phyloP scores from a whole-genome alignment of 1,139 yeast genomes.

The Pneumocystis oryctolagi region DNA sequence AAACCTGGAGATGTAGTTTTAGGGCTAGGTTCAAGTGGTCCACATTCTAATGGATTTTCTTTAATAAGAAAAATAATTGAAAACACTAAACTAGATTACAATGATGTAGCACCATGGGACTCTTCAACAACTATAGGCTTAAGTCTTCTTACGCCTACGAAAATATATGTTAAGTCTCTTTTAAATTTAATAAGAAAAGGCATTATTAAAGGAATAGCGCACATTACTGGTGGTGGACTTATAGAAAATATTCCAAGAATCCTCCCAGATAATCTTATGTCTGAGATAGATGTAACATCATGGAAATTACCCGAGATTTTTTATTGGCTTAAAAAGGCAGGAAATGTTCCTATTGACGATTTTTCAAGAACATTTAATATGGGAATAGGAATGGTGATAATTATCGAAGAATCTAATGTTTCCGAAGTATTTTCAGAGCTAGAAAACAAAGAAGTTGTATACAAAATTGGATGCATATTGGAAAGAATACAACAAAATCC shows the following conservation, averaged over 20 bases:
- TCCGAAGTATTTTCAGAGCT: conserved; percentile 41
- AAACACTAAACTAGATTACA: conserved; percentile 50
- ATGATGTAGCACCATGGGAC: conserved; percentile 76
- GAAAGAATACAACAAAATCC: conserved; percentile 18
- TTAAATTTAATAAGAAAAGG: conserved; percentile 57
- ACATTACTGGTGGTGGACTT: conserved; percentile 96
- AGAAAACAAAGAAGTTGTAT: conserved; percentile 55
- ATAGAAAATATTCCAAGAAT: conserved; percentile 95
- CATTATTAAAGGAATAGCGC: conserved; percentile 74
- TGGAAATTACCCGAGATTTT: conserved; percentile 84
- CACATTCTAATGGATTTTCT: conserved; percentile 94
- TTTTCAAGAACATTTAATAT: conserved; percentile 81
- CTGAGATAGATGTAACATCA: conserved; percentile 56
- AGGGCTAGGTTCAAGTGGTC: conserved; percentile 82
- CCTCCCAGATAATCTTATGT: conserved; percentile 64
- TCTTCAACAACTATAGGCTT: conserved; percentile 63
- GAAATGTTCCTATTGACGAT: conserved; percentile 75
- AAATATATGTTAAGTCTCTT: conserved; percentile 83
- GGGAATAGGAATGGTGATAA: conserved; percentile 94
- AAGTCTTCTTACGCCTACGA: conserved; percentile 76
- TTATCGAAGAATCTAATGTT: conserved; percentile 51
- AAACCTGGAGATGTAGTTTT: conserved; percentile 62
- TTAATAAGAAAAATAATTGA: conserved; percentile 89
- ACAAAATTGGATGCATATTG: conserved; percentile 60
- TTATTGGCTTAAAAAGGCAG: conserved; percentile 86